phyloP scores from a whole-genome alignment of 2,329 filamentous ascomycete genomes.

The Fonsecaea monophora region DNA sequence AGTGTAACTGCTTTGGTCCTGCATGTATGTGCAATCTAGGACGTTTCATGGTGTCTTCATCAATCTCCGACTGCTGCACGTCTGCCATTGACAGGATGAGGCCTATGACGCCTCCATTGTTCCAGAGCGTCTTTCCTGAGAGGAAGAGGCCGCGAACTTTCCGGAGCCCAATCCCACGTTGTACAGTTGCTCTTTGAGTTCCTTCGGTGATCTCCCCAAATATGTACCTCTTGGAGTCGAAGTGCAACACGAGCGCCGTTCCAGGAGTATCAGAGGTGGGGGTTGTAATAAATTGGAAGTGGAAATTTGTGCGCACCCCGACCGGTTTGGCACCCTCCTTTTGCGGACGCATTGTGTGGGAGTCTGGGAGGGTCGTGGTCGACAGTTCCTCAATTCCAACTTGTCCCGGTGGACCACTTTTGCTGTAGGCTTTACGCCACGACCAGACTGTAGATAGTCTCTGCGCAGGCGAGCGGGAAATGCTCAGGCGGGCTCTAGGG shows the following conservation, averaged over 20 bases:
- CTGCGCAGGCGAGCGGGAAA: background rate
- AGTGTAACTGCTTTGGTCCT: constrained; percentile 78
- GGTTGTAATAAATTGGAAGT: constrained; percentile 76
- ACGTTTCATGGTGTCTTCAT: constrained; percentile 33
- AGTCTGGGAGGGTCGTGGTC: background rate
- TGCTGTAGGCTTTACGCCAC: background rate
- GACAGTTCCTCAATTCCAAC: background rate
- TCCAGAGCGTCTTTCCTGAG: constrained; percentile 79
- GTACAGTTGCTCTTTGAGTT: constrained; percentile 75
- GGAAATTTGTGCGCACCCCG: constrained; percentile 60
- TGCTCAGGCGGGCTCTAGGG: constrained; percentile 16
- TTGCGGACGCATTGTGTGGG: constrained; percentile 22
- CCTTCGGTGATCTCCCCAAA: constrained; percentile 86
- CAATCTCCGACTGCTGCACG: constrained; percentile 52
- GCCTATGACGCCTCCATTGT: constrained; percentile 81
- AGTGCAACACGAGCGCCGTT: constrained; percentile 77
- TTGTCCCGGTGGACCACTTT: background rate
- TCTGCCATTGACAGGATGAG: constrained; percentile 85
- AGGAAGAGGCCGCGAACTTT: constrained; percentile 81
- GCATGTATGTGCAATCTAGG: constrained; percentile 61
- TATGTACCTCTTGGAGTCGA: constrained; percentile 81
- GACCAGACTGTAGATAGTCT: background rate
- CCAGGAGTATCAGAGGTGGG: constrained; percentile 89
- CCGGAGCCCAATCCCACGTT: constrained; percentile 69
- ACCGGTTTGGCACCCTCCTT: constrained; percentile 22